Conservation (phyloP, 805 yeast species). For the Saccharomycopsis amapae region DNA sequence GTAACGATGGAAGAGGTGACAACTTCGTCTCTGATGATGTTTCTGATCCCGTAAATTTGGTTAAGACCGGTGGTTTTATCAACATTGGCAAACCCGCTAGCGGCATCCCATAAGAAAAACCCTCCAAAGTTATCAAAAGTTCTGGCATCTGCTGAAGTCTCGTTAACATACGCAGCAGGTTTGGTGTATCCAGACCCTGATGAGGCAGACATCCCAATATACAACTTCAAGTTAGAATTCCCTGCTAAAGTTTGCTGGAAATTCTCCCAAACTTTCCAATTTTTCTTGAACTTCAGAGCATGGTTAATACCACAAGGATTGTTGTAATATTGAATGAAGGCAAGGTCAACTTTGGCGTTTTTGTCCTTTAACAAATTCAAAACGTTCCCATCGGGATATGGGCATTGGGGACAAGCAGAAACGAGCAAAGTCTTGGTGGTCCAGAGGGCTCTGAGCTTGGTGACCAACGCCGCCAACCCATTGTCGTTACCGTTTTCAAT, state of each 20-base stretch:
- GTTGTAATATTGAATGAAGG: slow-evolving; percentile 62
- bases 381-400: slow-evolving; percentile 47
- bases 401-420: slow-evolving; percentile 66
- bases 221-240: slow-evolving; percentile 47
- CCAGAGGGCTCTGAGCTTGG: slow-evolving; percentile 28
- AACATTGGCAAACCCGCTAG: slow-evolving; percentile 12
- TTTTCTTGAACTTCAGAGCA: slow-evolving; percentile 21
- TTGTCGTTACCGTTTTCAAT: slow-evolving; percentile 31
- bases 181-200: slow-evolving; percentile 49
- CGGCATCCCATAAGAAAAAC: slow-evolving; percentile 21
- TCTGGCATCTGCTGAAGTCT: slow-evolving; percentile 11
- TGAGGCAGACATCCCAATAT: slow-evolving; percentile 53
- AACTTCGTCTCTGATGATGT: slow-evolving; percentile 15
- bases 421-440: slow-evolving; percentile 48
- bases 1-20: slow-evolving; percentile 5
- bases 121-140: slow-evolving; percentile 15
- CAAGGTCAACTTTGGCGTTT: slow-evolving; percentile 41
- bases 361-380: slow-evolving; percentile 37
- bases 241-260: slow-evolving; percentile 39
- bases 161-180: slow-evolving; percentile 24
- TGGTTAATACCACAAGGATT: slow-evolving; percentile 30
- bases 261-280: slow-evolving; percentile 44
- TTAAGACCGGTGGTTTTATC: slow-evolving; percentile 17
- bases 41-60: slow-evolving; percentile 16
- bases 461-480: slow-evolving; percentile 46